Evolutionary conservation across 140 eudicot genomes (phyloP).

Genomic region (Flaveria floridana): DNA sequence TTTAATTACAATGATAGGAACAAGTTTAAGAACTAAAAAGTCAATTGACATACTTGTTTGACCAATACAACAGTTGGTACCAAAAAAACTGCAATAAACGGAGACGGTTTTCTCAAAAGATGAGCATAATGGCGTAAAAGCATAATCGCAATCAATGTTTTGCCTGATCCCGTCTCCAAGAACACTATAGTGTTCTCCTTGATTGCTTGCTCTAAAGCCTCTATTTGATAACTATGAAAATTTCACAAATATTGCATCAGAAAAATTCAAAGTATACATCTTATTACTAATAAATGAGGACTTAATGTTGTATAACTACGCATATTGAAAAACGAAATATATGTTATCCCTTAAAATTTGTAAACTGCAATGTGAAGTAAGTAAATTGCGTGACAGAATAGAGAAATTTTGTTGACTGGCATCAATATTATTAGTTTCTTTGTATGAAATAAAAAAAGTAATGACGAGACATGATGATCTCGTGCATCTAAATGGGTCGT

Average conservation of each 20-base stretch:
- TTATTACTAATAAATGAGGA: neutral
- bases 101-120: conserved; percentile 58
- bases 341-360: neutral
- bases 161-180: conserved; percentile 93
- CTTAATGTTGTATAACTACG: neutral
- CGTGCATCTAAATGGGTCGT: neutral
- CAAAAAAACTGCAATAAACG: conserved; percentile 65
- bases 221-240: conserved; percentile 71
- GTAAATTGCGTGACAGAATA: neutral
- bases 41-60: conserved; percentile 49
- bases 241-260: neutral
- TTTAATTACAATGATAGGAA: neutral
- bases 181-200: conserved; percentile 85
- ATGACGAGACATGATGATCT: conserved; percentile 6
- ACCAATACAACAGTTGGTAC: conserved; percentile 92
- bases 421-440: neutral
- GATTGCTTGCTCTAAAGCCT: conserved; percentile 71
- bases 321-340: neutral
- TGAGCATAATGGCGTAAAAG: conserved; percentile 73
- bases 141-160: conserved; percentile 84
- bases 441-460: neutral
- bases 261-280: neutral
- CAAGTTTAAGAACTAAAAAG: neutral
- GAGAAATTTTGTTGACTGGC: neutral
- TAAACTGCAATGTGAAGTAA: neutral